Evolutionary conservation across 2,329 filamentous ascomycete species (phyloP).

Genomic region (Pseudogymnoascus sp.): DNA sequence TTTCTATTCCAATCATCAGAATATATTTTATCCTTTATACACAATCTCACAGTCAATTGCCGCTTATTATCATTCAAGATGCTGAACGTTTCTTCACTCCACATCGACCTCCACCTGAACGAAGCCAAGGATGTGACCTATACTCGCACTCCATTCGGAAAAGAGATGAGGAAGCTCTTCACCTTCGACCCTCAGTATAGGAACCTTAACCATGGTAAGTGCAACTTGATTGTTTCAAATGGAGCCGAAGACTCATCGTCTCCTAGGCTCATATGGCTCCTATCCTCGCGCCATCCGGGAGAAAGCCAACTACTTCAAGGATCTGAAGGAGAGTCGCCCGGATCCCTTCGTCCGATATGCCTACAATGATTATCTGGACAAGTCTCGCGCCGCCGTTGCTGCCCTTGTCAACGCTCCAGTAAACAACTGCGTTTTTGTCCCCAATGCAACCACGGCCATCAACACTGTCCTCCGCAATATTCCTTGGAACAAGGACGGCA

Average conservation of each 20-base stretch:
- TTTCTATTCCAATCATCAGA: background rate
- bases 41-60: background rate
- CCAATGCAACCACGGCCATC: conserved; percentile 71
- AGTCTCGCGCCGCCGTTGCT: conserved; percentile 57
- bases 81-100: conserved; percentile 16
- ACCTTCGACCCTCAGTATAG: conserved; percentile 26
- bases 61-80: conserved; percentile 15
- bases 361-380: conserved; percentile 54
- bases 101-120: conserved; percentile 11
- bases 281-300: conserved; percentile 57
- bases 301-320: conserved; percentile 57
- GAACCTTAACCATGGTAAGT: conserved; percentile 32
- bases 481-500: conserved; percentile 48
- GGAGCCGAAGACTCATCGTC: background rate
- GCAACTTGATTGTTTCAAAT: background rate
- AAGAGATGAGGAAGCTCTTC: conserved; percentile 30
- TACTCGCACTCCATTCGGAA: conserved; percentile 26
- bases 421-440: conserved; percentile 65
- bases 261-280: conserved; percentile 66
- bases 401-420: conserved; percentile 56
- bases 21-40: conserved; percentile 2
- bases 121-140: conserved; percentile 16
- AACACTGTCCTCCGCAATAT: conserved; percentile 77
- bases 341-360: conserved; percentile 71
- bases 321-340: conserved; percentile 57